A percentile compares a stretch with the other conserved stretches of the same genome.
These are phyloP conservation scores for Diplosphaera chodatii DNA, from an alignment of 139 green algal genomes.

Conservation along the genomic window DNA sequence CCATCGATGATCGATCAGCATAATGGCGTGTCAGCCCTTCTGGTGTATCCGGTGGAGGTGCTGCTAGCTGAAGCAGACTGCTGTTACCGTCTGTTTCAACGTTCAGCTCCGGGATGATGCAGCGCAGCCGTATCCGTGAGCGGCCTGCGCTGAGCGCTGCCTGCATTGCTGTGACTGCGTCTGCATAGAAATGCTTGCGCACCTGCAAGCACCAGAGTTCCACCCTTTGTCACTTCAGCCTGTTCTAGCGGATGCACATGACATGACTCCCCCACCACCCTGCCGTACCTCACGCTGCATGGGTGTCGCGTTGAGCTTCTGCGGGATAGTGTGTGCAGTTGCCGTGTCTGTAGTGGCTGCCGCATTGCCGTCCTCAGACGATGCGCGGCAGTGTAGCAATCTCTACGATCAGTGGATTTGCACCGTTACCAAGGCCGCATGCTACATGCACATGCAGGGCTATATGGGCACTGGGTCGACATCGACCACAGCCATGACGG, in stretches of 20 bases:
- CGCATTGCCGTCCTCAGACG: not conserved
- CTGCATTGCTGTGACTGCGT: not conserved
- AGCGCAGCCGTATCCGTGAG: not conserved
- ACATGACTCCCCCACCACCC: too few species aligned
- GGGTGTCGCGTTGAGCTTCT: not conserved
- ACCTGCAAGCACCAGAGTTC: too few species aligned
- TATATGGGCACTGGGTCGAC: too few species aligned
- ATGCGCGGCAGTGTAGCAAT: not conserved
- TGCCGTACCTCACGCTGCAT: not conserved
- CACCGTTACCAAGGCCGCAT: too few species aligned
- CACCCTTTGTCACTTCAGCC: not conserved
- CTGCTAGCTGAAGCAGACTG: too few species aligned
- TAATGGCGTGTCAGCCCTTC: too few species aligned
- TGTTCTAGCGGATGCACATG: not conserved
- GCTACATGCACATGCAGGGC: too few species aligned
- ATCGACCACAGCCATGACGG: too few species aligned
- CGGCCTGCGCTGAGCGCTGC: not conserved
- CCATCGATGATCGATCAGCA: too few species aligned
- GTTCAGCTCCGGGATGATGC: slow-evolving; percentile 49
- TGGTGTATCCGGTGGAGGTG: too few species aligned
- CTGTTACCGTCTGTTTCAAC: slow-evolving; percentile 47
- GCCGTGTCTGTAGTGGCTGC: not conserved
- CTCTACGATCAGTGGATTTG: too few species aligned
- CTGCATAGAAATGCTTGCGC: not conserved
- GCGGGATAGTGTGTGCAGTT: not conserved